Conservation (phyloP, 2,329 filamentous ascomycete species). For the Penicillium sp. region DNA sequence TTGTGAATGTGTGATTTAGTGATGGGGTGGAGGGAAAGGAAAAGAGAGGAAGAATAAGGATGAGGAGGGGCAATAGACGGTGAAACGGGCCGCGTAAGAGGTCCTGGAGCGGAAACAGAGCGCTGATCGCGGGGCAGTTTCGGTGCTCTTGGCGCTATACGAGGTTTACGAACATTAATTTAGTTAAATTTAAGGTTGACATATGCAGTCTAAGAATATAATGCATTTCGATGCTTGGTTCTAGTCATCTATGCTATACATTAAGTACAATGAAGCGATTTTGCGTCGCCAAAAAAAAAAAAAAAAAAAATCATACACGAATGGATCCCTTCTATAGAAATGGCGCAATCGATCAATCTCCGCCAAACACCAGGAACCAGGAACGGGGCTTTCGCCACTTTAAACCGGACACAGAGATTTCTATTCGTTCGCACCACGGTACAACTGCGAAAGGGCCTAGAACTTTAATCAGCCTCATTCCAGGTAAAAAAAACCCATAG, state of each 20-base stretch:
- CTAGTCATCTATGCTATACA: slow-evolving; percentile 1
- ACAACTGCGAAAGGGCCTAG: slow-evolving; percentile 15
- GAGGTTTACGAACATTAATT: slow-evolving; percentile 1
- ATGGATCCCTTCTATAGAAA: not conserved
- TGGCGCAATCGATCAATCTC: not conserved
- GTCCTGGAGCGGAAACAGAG: slow-evolving; percentile 10
- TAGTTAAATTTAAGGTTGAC: not conserved
- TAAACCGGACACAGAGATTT: slow-evolving; percentile 8
- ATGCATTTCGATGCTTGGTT: not conserved
- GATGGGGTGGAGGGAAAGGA: not conserved
- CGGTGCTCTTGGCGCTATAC: slow-evolving; percentile 1
- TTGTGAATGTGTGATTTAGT: slow-evolving; percentile 19
- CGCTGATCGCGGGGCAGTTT: slow-evolving; percentile 27
- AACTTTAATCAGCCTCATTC: not conserved
- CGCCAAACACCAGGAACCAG: slow-evolving; percentile 19
- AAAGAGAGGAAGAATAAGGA: slow-evolving; percentile 5
- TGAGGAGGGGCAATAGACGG: slow-evolving; percentile 11
- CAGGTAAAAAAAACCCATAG: not conserved
- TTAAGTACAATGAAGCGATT: not conserved
- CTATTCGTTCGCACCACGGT: slow-evolving; percentile 20
- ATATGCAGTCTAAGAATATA: not conserved
- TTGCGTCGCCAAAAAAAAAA: not conserved
- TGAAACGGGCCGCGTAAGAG: slow-evolving; percentile 23
- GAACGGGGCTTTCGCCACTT: slow-evolving; percentile 6
- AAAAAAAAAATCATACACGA: not conserved